Conservation (phyloP, 345 rosid genomes). For the Dimocarpus longan region DNA sequence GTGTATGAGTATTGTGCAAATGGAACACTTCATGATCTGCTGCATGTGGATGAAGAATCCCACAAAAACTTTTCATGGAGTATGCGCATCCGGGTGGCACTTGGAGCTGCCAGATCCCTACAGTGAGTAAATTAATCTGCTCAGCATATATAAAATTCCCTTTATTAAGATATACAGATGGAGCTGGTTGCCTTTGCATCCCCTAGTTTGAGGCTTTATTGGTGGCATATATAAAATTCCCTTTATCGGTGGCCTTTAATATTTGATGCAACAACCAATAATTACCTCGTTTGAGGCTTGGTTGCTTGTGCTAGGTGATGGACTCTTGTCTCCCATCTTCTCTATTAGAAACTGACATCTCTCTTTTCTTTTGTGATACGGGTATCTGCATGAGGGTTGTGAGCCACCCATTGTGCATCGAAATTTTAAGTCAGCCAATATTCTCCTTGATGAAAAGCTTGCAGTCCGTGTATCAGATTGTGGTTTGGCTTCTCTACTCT, state of each 20-base stretch:
- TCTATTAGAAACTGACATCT: constrained; percentile 9
- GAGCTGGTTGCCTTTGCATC: background rate
- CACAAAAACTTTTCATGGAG: constrained; percentile 76
- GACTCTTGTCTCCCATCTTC: constrained; percentile 8
- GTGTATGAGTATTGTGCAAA: constrained; percentile 64
- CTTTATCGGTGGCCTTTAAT: constrained; percentile 1
- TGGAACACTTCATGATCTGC: constrained; percentile 77
- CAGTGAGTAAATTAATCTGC: constrained; percentile 63
- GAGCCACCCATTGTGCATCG: constrained; percentile 74
- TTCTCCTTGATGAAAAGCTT: constrained; percentile 75
- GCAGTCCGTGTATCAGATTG: constrained; percentile 74
- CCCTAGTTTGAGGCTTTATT: too few species aligned
- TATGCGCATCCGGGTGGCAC: constrained; percentile 66
- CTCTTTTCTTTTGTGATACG: constrained; percentile 29
- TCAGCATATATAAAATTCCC: background rate
- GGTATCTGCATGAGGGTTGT: constrained; percentile 89
- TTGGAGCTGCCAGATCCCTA: constrained; percentile 86
- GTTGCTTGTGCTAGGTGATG: background rate
- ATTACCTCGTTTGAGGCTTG: constrained; percentile 6
- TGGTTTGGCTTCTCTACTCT: constrained; percentile 65
- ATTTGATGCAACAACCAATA: background rate
- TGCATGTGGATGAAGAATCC: constrained; percentile 64
- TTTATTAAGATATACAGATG: background rate
- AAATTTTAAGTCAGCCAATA: constrained; percentile 77
- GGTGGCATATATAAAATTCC: too few species aligned